Evolutionary conservation across 225 moss, liverwort and hornwort genomes (phyloP).

Genomic region (Anthoceros angustus): DNA sequence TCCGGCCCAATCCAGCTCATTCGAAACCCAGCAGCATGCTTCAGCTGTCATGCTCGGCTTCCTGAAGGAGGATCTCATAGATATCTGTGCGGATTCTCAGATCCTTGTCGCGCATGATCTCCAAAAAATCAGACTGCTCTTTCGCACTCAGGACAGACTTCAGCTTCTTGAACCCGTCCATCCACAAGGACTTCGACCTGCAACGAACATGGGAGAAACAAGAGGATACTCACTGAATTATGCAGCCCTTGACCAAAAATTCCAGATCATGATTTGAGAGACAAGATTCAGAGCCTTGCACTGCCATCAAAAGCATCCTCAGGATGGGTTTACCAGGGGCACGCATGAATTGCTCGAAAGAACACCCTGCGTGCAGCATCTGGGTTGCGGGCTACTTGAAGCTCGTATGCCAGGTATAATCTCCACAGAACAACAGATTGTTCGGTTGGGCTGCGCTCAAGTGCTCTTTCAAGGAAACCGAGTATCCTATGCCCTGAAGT

Average conservation of each 20-base stretch:
- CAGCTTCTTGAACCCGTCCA: conserved; percentile 82
- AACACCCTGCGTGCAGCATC: conserved; percentile 83
- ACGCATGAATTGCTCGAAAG: conserved; percentile 98
- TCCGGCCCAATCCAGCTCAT: too few species aligned
- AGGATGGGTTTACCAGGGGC: conserved; percentile 53
- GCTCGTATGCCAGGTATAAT: conserved; percentile 76
- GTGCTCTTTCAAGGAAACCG: conserved; percentile 75
- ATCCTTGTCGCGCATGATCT: conserved; percentile 90
- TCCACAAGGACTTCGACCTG: conserved; percentile 85
- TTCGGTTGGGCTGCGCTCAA: conserved; percentile 63
- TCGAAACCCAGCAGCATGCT: too few species aligned
- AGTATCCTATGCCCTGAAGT: conserved; percentile 51
- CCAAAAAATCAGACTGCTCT: conserved; percentile 88
- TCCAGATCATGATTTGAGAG: not conserved
- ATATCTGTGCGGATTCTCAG: conserved; percentile 74
- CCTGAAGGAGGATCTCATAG: conserved; percentile 87
- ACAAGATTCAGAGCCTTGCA: not conserved
- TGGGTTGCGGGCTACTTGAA: conserved; percentile 35
- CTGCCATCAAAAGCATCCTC: not conserved
- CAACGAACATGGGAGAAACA: not conserved
- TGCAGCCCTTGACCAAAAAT: not conserved
- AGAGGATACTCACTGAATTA: conserved; percentile 6
- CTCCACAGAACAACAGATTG: conserved; percentile 90
- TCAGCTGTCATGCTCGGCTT: conserved; percentile 21
- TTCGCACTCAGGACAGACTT: conserved; percentile 60